A percentile compares a stretch with the other conserved stretches of the same genome.
These are phyloP conservation scores for Penicillium tannophilum DNA, from an alignment of 495 filamentous ascomycete genomes.

Conservation along the genomic window DNA sequence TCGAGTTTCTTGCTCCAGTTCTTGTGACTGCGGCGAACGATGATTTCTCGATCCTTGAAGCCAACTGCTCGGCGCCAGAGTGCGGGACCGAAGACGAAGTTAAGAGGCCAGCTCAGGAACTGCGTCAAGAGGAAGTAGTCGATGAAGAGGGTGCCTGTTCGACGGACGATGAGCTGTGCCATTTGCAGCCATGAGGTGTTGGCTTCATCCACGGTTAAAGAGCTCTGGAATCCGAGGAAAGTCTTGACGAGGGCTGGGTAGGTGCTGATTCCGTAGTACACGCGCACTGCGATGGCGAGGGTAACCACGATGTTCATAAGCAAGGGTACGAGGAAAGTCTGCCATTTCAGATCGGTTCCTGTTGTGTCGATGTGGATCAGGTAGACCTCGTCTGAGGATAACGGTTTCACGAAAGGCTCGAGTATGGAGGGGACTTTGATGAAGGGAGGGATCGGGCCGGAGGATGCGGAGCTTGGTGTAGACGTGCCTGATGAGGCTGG, in stretches of 20 bases:
- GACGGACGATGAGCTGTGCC: constrained; percentile 47
- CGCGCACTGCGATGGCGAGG: constrained; percentile 59
- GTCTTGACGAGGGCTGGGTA: constrained; percentile 65
- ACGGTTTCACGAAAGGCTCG: constrained; percentile 59
- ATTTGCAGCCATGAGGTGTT: constrained; percentile 53
- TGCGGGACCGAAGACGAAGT: constrained; percentile 67
- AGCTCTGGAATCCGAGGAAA: constrained; percentile 60
- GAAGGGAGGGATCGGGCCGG: constrained; percentile 63
- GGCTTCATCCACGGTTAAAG: constrained; percentile 58
- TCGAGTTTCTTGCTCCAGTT: constrained; percentile 37
- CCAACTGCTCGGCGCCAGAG: constrained; percentile 71
- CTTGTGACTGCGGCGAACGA: constrained; percentile 66
- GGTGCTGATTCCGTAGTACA: constrained; percentile 60
- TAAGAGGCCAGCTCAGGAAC: constrained; percentile 73
- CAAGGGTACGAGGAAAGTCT: constrained; percentile 73
- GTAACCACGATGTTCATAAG: constrained; percentile 66
- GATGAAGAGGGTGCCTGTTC: constrained; percentile 61
- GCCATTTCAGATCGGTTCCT: constrained; percentile 64
- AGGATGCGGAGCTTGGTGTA: constrained; percentile 38
- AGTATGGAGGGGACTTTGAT: constrained; percentile 58
- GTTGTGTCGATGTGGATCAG: constrained; percentile 75
- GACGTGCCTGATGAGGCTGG: constrained; percentile 38
- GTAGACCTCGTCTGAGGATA: constrained; percentile 69
- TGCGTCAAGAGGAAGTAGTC: constrained; percentile 72
- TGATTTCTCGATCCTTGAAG: constrained; percentile 70